These are phyloP conservation scores for Phialophora expanda DNA, from an alignment of 2,329 filamentous ascomycete species.

Conservation along the genomic window DNA sequence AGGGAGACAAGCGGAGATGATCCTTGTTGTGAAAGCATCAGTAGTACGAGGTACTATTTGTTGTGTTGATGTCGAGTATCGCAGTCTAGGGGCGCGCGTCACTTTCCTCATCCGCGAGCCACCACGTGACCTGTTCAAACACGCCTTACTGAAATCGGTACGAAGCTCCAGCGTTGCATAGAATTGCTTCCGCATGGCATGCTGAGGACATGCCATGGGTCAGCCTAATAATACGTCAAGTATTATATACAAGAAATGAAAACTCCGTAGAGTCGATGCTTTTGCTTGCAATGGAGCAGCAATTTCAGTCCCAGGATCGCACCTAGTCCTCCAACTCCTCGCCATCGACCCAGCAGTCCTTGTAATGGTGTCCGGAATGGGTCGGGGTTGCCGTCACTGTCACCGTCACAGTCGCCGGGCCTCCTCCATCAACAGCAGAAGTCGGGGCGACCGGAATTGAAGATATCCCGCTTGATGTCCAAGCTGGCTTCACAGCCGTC, in stretches of 20 bases:
- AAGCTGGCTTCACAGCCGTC: constrained; percentile 10
- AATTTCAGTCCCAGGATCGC: neutral
- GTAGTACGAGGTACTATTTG: no score
- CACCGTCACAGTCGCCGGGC: constrained; percentile 10
- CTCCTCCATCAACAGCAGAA: neutral
- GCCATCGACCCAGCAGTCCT: constrained; percentile 18
- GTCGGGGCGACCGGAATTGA: neutral
- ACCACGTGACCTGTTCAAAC: neutral
- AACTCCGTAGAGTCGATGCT: neutral
- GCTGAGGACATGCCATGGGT: neutral
- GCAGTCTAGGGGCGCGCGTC: neutral
- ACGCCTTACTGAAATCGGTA: neutral
- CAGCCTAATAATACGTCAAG: neutral
- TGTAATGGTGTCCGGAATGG: constrained; percentile 13
- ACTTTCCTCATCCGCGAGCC: neutral
- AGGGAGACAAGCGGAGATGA: neutral
- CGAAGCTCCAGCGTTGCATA: neutral
- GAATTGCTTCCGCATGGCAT: neutral
- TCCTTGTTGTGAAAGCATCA: neutral
- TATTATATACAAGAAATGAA: constrained; percentile 8
- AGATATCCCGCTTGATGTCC: neutral
- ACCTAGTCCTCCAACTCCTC: constrained; percentile 11
- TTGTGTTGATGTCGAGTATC: no score
- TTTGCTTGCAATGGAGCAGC: neutral
- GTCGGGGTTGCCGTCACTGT: constrained; percentile 4